These are phyloP conservation scores for Fusarium sp. DNA, from an alignment of 2,329 filamentous ascomycete genomes.

Conservation along the genomic window DNA sequence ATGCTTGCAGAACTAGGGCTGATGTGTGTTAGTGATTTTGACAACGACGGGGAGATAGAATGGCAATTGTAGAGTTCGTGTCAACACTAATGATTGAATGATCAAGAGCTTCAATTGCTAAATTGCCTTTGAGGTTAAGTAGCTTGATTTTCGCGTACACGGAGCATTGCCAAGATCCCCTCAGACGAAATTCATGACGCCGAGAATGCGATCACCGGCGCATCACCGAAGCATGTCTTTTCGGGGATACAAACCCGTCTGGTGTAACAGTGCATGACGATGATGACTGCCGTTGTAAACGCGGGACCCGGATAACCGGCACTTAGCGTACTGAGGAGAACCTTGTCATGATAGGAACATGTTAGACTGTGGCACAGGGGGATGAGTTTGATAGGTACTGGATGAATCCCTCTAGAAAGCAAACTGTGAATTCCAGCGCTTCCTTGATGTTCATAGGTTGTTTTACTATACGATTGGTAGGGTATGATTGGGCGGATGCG, in stretches of 20 bases:
- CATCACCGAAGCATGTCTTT: constrained; percentile 35
- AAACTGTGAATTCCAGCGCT: neutral
- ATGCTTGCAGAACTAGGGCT: constrained; percentile 20
- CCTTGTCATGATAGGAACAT: neutral
- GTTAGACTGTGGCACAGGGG: neutral
- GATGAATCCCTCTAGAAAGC: neutral
- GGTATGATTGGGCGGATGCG: neutral
- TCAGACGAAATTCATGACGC: constrained; percentile 17
- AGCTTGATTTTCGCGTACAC: neutral
- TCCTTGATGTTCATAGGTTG: neutral
- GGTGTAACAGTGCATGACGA: constrained; percentile 20
- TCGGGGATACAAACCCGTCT: constrained; percentile 22
- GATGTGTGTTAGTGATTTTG: constrained; percentile 1
- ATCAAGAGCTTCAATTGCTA: constrained; percentile 1
- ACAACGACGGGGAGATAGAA: neutral
- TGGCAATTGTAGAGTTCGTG: neutral
- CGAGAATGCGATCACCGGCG: constrained; percentile 38
- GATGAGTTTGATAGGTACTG: neutral
- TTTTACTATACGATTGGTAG: neutral
- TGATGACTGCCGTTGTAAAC: constrained; percentile 19
- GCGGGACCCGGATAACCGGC: constrained; percentile 41
- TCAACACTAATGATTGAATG: neutral
- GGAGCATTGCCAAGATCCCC: constrained; percentile 12
- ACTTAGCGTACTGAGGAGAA: constrained; percentile 18
- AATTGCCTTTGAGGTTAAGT: constrained; percentile 25